A percentile compares a stretch with the other conserved stretches of the same genome.
These are phyloP conservation scores for Primulina tabacum DNA, from an alignment of 257 asterid species.

Conservation along the genomic window DNA sequence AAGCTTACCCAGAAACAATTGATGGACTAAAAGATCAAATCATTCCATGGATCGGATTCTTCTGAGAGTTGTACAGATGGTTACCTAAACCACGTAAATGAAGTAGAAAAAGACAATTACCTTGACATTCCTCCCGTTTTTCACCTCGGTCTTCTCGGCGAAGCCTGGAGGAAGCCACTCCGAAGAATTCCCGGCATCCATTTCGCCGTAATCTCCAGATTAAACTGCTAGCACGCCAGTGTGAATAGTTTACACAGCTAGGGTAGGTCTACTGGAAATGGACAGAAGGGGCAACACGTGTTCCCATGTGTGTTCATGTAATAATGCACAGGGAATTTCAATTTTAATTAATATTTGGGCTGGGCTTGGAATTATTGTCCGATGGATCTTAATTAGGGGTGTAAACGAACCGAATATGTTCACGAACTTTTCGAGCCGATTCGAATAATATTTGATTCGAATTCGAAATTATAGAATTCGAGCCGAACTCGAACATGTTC, in stretches of 20 bases:
- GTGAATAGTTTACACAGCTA: not conserved
- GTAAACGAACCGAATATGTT: too few relatives aligned
- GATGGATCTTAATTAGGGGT: too few relatives aligned
- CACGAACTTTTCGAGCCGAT: too few relatives aligned
- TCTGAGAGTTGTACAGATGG: not conserved
- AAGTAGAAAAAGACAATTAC: not conserved
- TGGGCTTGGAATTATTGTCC: not conserved
- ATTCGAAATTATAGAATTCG: too few relatives aligned
- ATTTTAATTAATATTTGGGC: not conserved
- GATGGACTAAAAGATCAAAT: not conserved
- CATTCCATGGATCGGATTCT: not conserved
- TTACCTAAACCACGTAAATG: not conserved
- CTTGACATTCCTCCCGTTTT: not conserved
- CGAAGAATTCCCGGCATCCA: slow-evolving; percentile 3
- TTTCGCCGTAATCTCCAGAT: not conserved
- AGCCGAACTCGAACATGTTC: too few relatives aligned
- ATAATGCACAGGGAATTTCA: not conserved
- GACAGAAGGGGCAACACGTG: not conserved
- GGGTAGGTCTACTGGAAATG: not conserved
- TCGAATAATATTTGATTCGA: too few relatives aligned
- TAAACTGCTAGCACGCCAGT: not conserved
- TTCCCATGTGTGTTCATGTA: not conserved
- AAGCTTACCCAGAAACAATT: not conserved
- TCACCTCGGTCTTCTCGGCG: not conserved
- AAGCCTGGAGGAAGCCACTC: slow-evolving; percentile 17